These are phyloP conservation scores for Saposhnikovia divaricata DNA, from an alignment of 129 eudicot genomes.

Conservation along the genomic window DNA sequence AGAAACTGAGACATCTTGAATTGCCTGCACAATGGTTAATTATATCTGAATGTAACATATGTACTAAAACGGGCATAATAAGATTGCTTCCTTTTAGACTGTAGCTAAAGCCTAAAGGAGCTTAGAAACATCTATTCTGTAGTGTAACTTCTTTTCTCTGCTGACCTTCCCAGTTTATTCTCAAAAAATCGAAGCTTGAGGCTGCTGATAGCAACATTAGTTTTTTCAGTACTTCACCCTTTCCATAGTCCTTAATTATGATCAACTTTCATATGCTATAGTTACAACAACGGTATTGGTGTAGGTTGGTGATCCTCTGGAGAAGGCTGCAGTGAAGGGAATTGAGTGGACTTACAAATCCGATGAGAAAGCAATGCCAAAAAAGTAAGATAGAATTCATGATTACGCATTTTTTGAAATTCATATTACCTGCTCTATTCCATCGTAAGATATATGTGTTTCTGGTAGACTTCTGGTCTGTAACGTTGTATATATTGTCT, in stretches of 20 bases:
- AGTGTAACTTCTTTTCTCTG: neutral
- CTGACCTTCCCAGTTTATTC: neutral
- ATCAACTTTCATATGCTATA: neutral
- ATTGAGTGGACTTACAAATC: slow-evolving; percentile 91
- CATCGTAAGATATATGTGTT: neutral
- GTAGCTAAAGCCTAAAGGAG: slow-evolving; percentile 8
- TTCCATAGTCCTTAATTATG: neutral
- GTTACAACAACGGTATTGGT: slow-evolving; percentile 11
- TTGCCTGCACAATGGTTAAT: neutral
- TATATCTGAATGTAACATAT: neutral
- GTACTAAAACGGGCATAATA: neutral
- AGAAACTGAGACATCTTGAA: neutral
- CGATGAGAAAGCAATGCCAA: slow-evolving; percentile 97
- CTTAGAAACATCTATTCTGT: neutral
- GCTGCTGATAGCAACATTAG: neutral
- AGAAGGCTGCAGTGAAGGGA: slow-evolving; percentile 96
- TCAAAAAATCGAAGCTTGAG: neutral
- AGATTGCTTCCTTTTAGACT: neutral
- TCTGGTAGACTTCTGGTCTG: neutral
- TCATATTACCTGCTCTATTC: neutral
- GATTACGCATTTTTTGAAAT: neutral
- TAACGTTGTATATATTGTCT: neutral
- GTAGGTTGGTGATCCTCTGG: slow-evolving; percentile 99
- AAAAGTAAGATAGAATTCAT: slow-evolving; percentile 46
- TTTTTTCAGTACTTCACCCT: neutral